Percentiles rank a stretch among this genome's conserved stretches.
Evolutionary conservation across 495 filamentous ascomycete genomes (phyloP).

Genomic region (Tricharina praecox): DNA sequence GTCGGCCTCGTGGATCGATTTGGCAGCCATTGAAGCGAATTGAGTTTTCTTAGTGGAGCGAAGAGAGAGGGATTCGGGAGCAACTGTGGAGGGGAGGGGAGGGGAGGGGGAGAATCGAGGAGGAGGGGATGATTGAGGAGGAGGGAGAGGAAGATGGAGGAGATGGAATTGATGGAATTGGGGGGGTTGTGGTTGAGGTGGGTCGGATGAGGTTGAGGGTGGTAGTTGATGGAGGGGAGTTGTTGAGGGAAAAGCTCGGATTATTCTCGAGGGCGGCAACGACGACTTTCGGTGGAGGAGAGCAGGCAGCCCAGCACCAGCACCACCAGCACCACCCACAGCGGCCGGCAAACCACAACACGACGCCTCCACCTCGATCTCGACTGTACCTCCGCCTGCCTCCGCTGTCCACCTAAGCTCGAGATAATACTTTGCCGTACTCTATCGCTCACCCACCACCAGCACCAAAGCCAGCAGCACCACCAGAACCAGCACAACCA

Average conservation of each 20-base stretch:
- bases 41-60: conserved; percentile 12
- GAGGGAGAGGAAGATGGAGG: conserved; percentile 1
- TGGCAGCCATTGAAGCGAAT: conserved; percentile 70
- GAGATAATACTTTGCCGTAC: too few species aligned
- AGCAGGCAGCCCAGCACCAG: too few species aligned
- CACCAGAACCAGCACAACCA: too few species aligned
- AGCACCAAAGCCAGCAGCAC: too few species aligned
- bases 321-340: too few species aligned
- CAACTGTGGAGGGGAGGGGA: conserved; percentile 2
- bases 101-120: conserved; percentile 3
- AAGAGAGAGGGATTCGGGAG: conserved; percentile 12
- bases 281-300: too few species aligned
- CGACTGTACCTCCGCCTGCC: too few species aligned
- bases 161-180: neutral
- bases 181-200: neutral
- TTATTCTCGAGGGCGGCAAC: too few species aligned
- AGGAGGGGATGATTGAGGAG: conserved; percentile 12
- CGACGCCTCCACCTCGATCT: too few species aligned
- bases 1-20: conserved; percentile 95
- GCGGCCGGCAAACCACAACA: too few species aligned
- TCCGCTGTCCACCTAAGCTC: too few species aligned
- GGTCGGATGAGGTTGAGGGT: neutral
- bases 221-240: neutral
- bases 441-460: too few species aligned
- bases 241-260: neutral